These are phyloP conservation scores for Chara braunii DNA, from an alignment of 139 green algal genomes.

Conservation along the genomic window DNA sequence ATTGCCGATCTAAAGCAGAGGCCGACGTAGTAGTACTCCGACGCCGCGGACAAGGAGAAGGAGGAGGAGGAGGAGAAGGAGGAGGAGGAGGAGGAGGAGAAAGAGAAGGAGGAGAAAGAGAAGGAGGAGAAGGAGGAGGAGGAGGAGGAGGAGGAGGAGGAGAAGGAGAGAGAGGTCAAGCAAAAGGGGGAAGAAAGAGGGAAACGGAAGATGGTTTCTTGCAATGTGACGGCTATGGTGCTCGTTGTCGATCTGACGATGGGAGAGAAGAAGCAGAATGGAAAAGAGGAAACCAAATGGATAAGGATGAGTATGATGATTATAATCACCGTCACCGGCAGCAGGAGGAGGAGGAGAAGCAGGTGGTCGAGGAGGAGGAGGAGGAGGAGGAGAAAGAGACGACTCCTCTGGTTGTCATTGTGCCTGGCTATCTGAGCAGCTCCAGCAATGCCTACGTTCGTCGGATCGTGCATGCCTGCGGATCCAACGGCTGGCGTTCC, in stretches of 20 bases:
- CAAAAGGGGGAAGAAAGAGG: background rate
- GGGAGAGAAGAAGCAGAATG: background rate
- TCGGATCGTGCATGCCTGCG: background rate
- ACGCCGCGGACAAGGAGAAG: background rate
- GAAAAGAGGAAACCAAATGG: background rate
- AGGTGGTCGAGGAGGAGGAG: no score
- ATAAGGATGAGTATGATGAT: background rate
- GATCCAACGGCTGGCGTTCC: slow-evolving; percentile 11
- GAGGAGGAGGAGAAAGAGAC: background rate
- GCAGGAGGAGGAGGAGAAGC: background rate
- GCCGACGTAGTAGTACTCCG: background rate
- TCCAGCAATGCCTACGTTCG: slow-evolving; percentile 1
- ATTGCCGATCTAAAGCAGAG: background rate
- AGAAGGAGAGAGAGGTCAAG: background rate
- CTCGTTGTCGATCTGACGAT: background rate
- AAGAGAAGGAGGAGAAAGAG: background rate
- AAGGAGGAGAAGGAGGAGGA: background rate
- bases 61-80: background rate
- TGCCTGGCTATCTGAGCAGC: slow-evolving; percentile 24
- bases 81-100: background rate
- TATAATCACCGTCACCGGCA: background rate
- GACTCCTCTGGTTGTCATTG: slow-evolving; percentile 10
- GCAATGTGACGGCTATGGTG: background rate
- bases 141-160: background rate
- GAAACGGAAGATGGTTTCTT: background rate